These are phyloP conservation scores for Rachicladosporium sp. DNA, from an alignment of 2,329 filamentous ascomycete genomes.

Conservation along the genomic window DNA sequence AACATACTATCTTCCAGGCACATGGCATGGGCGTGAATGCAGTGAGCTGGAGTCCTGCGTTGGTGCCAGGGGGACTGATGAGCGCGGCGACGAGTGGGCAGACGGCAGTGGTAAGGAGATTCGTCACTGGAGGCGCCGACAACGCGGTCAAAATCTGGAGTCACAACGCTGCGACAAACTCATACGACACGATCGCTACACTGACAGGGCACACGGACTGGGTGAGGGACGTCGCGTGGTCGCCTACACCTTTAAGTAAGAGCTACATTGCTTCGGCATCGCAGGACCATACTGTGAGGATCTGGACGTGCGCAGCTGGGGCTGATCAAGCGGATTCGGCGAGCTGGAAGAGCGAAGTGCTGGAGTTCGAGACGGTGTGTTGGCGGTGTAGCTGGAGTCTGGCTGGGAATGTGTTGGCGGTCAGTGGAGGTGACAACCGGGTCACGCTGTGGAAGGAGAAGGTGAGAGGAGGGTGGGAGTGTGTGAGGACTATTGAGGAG, in stretches of 20 bases:
- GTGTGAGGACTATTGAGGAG: constrained; percentile 81
- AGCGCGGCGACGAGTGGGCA: constrained; percentile 44
- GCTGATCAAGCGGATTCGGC: constrained; percentile 34
- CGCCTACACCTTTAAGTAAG: constrained; percentile 85
- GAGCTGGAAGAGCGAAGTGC: constrained; percentile 73
- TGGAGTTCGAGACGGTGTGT: constrained; percentile 77
- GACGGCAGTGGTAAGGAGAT: constrained; percentile 50
- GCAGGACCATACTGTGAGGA: constrained; percentile 93
- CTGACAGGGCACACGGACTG: constrained; percentile 82
- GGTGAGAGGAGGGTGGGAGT: constrained; percentile 90
- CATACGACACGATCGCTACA: constrained; percentile 38
- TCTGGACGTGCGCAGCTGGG: constrained; percentile 61
- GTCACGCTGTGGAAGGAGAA: constrained; percentile 99
- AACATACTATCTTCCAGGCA: constrained; percentile 77
- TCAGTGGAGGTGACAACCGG: constrained; percentile 90
- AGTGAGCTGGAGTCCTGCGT: constrained; percentile 86
- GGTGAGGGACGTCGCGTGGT: constrained; percentile 97
- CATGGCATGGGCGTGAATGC: constrained; percentile 92
- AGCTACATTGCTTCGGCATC: constrained; percentile 92
- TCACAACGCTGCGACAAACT: constrained; percentile 44
- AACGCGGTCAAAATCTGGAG: constrained; percentile 90
- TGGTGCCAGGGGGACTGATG: constrained; percentile 70
- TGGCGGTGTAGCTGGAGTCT: constrained; percentile 98
- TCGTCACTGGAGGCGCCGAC: constrained; percentile 91
- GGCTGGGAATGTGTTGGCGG: constrained; percentile 89